Conservation (phyloP, 2,329 filamentous ascomycete genomes). For the Bipolaris cookei region DNA sequence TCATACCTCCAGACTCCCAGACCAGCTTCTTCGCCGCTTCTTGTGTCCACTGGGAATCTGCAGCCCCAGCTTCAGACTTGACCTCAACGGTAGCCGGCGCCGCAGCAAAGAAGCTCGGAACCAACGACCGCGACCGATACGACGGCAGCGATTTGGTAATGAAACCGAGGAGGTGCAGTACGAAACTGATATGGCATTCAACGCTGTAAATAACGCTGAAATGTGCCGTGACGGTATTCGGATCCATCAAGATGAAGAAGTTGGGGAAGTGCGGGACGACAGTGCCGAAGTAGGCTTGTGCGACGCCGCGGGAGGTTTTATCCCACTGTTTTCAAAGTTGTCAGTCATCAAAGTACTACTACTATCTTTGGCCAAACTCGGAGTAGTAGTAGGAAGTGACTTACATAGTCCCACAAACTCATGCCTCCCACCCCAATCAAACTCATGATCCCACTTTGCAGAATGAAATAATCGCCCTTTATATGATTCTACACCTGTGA, state of each 20-base stretch:
- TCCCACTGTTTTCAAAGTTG: constrained; percentile 48
- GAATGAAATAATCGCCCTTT: constrained; percentile 46
- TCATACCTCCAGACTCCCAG: constrained; percentile 58
- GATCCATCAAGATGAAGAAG: constrained; percentile 33
- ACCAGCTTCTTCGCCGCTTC: constrained; percentile 53
- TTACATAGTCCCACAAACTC: constrained; percentile 48
- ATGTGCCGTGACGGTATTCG: constrained; percentile 57
- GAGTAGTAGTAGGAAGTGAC: constrained; percentile 1
- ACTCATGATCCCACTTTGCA: constrained; percentile 54
- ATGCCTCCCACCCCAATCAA: constrained; percentile 56
- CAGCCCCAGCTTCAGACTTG: constrained; percentile 43
- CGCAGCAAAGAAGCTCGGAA: constrained; percentile 28
- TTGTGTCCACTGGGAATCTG: constrained; percentile 52
- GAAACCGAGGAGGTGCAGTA: constrained; percentile 51
- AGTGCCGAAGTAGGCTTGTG: constrained; percentile 58
- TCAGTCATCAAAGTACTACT: constrained; percentile 3
- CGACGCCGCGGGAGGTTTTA: constrained; percentile 42
- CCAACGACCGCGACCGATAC: constrained; percentile 30
- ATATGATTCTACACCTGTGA: constrained; percentile 56
- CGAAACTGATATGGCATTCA: constrained; percentile 61
- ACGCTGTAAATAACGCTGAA: constrained; percentile 59
- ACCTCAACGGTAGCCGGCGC: constrained; percentile 46
- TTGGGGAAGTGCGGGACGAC: constrained; percentile 49
- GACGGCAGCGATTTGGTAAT: constrained; percentile 47
- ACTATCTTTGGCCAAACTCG: too few species aligned